Evolutionary conservation across 202 grass and related monocot species (phyloP).

Genomic region (Carex arenaria): DNA sequence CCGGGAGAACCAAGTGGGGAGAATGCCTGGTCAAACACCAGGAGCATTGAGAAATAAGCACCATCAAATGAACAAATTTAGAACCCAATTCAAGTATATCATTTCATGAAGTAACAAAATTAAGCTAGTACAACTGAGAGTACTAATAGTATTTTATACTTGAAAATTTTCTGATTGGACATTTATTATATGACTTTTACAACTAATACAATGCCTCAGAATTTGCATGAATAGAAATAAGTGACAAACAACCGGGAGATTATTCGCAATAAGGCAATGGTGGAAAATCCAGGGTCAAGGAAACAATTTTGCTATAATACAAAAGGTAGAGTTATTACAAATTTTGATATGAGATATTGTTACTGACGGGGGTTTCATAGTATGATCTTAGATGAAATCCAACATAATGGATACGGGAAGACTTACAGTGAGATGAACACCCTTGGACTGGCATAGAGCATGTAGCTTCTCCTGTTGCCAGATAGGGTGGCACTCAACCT

Average conservation of each 20-base stretch:
- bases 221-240: neutral
- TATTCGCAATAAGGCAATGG: neutral
- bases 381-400: neutral
- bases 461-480: constrained; percentile 77
- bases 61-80: neutral
- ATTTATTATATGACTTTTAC: neutral
- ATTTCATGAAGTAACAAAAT: neutral
- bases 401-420: neutral
- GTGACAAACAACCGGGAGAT: neutral
- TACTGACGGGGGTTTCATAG: neutral
- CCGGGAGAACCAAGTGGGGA: constrained; percentile 77
- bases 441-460: constrained; percentile 47
- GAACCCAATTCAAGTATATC: neutral
- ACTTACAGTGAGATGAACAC: constrained; percentile 80
- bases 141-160: no score
- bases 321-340: neutral
- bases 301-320: neutral
- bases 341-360: no score
- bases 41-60: neutral
- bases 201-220: neutral
- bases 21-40: constrained; percentile 42
- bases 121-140: neutral
- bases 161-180: neutral
- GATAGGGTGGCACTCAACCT: constrained; percentile 81
- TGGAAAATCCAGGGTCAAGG: neutral